Evolutionary conservation across 2,329 filamentous ascomycete species (phyloP), one percentile per base, ranked within the genome.

Genomic region (Pleomassaria siparia): DNA sequence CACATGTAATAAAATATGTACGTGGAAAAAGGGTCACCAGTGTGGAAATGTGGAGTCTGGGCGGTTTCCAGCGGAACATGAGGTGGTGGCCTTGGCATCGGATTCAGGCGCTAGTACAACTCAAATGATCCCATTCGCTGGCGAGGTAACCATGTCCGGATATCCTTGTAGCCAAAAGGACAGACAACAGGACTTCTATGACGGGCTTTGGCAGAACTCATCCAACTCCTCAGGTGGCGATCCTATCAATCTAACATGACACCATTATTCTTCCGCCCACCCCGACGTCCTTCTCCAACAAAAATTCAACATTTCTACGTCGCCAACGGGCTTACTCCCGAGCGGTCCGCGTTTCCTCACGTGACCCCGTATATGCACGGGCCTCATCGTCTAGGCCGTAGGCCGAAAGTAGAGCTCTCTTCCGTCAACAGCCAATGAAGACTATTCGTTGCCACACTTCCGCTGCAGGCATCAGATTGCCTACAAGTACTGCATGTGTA

Each of bases 401-500:
- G 44, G 46, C 63, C 50, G 36, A 39, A 62, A 58, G 40, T 24
- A 50, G 60, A 21, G 26, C 50, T 49, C 18, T 42, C 32, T 22
- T 43, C 43, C 40, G 12, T 29, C 24, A 5, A 37, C 50, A 36
- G 47, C 62, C 52, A 66, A 67, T 67, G 59, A 66, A 30, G 50
- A 61, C 56, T 47, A 60, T 63, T 56, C 52, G 41, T 47, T 47
- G 18, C 28, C 6, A 24, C 20, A 20, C 25, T 35, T 30, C 33
- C 16, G n/a, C 45, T 51, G 46, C 45, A 51, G 12, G 25, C 28
- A n/a, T 13, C 24, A 40, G 33, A 43, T 55, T 50, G 49, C 44
- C 53, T 51, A 50, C n/a, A n/a, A n/a, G n/a, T n/a, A n/a, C n/a
- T n/a, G n/a, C n/a, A n/a, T n/a, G n/a, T n/a, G n/a, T n/a, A n/a